phyloP scores from a whole-genome alignment of 306 rosid species.

The Quillaja saponaria region DNA sequence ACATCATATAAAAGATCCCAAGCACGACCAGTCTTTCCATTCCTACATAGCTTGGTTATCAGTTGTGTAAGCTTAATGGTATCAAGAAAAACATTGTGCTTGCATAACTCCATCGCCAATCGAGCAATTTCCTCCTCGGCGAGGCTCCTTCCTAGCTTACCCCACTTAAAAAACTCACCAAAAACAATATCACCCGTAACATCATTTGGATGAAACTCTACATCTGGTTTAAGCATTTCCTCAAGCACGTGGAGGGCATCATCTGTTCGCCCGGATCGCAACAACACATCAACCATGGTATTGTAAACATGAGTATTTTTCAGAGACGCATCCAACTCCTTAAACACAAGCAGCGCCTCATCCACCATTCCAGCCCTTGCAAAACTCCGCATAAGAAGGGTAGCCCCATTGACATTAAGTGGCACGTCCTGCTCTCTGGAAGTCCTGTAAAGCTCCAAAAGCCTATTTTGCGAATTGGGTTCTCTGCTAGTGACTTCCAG shows the following conservation, averaged over 20 bases:
- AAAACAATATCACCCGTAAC: constrained; percentile 52
- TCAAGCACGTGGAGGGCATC: constrained; percentile 62
- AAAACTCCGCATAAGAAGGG: constrained; percentile 40
- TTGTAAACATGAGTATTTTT: constrained; percentile 55
- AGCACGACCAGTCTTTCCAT: constrained; percentile 45
- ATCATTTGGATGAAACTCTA: constrained; percentile 41
- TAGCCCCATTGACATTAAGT: constrained; percentile 34
- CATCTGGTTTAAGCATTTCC: constrained; percentile 60
- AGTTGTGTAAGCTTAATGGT: constrained; percentile 49
- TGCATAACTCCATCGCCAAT: constrained; percentile 53
- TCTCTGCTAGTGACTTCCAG: constrained; percentile 47
- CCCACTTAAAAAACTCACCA: constrained; percentile 36
- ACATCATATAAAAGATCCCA: constrained; percentile 62
- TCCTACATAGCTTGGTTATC: constrained; percentile 55
- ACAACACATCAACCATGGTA: constrained; percentile 26
- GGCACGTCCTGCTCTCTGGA: constrained; percentile 33
- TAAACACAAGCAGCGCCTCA: constrained; percentile 42
- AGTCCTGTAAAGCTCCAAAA: constrained; percentile 42
- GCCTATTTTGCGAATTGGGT: constrained; percentile 38
- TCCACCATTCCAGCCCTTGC: constrained; percentile 51
- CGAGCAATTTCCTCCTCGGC: constrained; percentile 46
- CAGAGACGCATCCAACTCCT: constrained; percentile 37
- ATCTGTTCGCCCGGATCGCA: constrained; percentile 42
- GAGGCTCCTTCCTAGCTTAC: constrained; percentile 32
- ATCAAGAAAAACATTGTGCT: constrained; percentile 49